Evolutionary conservation across 352 stramenopile species (phyloP).

Genomic region (Achlya hypogyna): DNA sequence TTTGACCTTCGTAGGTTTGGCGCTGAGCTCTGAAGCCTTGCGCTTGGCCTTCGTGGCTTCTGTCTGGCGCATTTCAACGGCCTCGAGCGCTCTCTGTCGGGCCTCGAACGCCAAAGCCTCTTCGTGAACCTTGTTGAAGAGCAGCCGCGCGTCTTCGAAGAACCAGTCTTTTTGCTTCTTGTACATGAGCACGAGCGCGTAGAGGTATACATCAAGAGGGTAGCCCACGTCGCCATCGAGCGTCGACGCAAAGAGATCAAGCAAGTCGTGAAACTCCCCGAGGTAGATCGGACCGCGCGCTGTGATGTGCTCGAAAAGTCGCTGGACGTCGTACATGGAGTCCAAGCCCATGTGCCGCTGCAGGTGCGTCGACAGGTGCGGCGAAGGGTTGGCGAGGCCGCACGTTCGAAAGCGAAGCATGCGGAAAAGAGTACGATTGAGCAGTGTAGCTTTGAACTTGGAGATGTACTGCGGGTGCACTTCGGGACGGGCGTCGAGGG

Average conservation of each 20-base stretch:
- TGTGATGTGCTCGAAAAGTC: background rate
- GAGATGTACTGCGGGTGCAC: constrained; percentile 5
- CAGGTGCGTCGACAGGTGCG: background rate
- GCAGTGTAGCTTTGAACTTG: constrained; percentile 2
- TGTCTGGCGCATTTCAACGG: background rate
- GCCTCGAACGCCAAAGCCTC: background rate
- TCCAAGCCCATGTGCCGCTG: background rate
- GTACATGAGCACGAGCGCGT: constrained; percentile 13
- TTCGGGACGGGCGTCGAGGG: background rate
- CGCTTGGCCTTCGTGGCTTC: background rate
- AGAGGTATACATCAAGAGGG: constrained; percentile 12
- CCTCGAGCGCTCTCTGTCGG: background rate
- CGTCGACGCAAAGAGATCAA: background rate
- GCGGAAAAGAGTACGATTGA: constrained; percentile 3
- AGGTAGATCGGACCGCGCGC: constrained; percentile 9
- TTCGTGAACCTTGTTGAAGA: background rate
- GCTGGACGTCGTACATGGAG: background rate
- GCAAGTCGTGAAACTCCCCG: constrained; percentile 12
- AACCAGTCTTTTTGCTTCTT: constrained; percentile 18
- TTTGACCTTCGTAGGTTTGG: background rate
- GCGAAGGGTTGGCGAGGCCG: background rate
- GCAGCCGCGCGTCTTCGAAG: background rate
- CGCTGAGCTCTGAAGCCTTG: background rate
- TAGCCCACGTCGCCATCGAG: background rate
- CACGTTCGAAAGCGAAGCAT: constrained; percentile 4